Conservation (phyloP, 306 rosid genomes). For the Rubus idaeus region DNA sequence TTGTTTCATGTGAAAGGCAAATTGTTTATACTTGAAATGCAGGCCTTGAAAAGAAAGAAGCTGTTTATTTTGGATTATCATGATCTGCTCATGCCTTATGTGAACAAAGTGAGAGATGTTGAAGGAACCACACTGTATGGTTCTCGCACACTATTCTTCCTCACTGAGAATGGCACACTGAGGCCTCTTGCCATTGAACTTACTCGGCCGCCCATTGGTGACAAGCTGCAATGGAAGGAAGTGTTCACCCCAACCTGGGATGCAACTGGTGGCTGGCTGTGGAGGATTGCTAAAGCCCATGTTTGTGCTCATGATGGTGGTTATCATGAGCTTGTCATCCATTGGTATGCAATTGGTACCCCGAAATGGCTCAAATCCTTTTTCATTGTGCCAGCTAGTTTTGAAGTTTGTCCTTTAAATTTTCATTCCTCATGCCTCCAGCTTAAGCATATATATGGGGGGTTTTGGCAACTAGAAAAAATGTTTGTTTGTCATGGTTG, state of each 20-base stretch:
- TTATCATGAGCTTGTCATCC: constrained; percentile 40
- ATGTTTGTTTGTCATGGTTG: neutral
- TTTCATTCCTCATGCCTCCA: neutral
- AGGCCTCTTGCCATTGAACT: constrained; percentile 44
- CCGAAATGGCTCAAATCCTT: neutral
- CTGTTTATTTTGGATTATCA: constrained; percentile 37
- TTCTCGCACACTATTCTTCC: constrained; percentile 39
- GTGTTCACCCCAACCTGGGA: constrained; percentile 32
- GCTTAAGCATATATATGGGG: neutral
- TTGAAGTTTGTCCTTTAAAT: neutral
- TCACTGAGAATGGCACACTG: constrained; percentile 29
- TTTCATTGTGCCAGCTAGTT: neutral
- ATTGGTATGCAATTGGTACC: constrained; percentile 23
- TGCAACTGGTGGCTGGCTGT: constrained; percentile 36
- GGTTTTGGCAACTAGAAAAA: neutral
- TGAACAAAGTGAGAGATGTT: constrained; percentile 34
- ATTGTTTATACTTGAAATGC: neutral
- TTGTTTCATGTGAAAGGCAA: neutral
- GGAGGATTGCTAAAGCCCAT: constrained; percentile 41
- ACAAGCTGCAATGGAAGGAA: constrained; percentile 35
- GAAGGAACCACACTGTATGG: constrained; percentile 41
- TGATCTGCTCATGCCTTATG: constrained; percentile 35
- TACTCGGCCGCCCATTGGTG: constrained; percentile 31
- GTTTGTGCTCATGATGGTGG: constrained; percentile 40
- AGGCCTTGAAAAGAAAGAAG: constrained; percentile 37